Base-by-base conservation (phyloP, 2,329 filamentous ascomycete genomes). In the Albifimbria verrucaria region DNA sequence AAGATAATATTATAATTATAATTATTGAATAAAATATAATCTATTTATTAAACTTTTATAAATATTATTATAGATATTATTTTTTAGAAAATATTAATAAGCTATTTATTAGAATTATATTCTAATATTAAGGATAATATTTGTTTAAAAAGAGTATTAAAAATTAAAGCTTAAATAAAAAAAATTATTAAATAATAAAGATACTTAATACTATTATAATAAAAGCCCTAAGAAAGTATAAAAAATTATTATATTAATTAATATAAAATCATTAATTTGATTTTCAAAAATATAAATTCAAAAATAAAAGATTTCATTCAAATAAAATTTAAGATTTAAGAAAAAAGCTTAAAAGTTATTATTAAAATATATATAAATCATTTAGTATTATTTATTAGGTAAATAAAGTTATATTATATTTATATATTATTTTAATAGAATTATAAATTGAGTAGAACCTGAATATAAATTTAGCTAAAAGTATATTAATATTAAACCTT, bases 201-300 rank as follows among this genome's bases (percentile, higher is more conserved):
- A 43, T 10, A 43, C 9, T 17, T 21, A n/a, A 43, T 17, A n/a
- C n/a, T n/a, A 43, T 7, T 10, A n/a, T n/a, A n/a, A 43, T 43
- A n/a, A 43, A 45, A 15, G 23, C 23, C 15, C 15, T 9, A 9
- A 32, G 15, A 32, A 21, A 23, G 15, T 18, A 24, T 50, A 39
- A n/a, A 36, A 22, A 41, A 50, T 20, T 50, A 50, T 7, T 50
- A 50, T 41, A 49, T 18, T 39, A 45, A 43, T 7, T n/a, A 43
- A 10, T 43, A 43, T 18, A 10, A 43, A 43, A 18, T 10, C 15
- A n/a, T 21, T 43, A 43, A 43, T 43, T 21, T 43, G 9, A n/a
- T n/a, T n/a, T n/a, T n/a, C n/a, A n/a, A n/a, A n/a, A n/a, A n/a
- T n/a, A n/a, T n/a, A n/a, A 10, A n/a, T 10, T 43, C 9, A 43